Conservation (phyloP, 169 alveolate species). For the Eimeria zaria region DNA sequence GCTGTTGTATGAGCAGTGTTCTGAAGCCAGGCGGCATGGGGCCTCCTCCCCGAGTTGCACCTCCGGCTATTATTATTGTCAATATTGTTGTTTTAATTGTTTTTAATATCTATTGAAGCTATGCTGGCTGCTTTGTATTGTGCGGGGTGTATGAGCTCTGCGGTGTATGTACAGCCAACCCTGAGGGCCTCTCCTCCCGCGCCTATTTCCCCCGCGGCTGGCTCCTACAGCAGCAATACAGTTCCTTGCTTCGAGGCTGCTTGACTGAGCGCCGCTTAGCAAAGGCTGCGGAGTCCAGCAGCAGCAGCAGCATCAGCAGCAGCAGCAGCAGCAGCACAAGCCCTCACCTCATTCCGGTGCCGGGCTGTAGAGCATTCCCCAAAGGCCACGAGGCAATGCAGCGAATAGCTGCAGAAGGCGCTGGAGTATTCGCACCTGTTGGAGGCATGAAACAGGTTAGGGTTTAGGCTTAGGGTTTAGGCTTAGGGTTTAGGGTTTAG, state of each 20-base stretch:
- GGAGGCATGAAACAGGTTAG: slow-evolving; percentile 64
- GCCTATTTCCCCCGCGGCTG: slow-evolving; percentile 51
- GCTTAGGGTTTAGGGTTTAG: background rate
- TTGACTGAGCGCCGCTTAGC: slow-evolving; percentile 43
- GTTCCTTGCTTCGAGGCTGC: slow-evolving; percentile 63
- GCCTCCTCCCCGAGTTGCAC: background rate
- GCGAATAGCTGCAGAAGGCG: slow-evolving; percentile 32
- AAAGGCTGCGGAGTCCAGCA: background rate
- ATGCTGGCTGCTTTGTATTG: background rate
- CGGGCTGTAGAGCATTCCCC: slow-evolving; percentile 12
- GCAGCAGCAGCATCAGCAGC: slow-evolving; percentile 16
- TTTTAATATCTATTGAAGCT: background rate
- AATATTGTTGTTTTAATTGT: background rate
- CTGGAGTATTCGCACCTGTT: slow-evolving; percentile 29
- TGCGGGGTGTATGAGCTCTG: background rate
- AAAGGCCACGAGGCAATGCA: slow-evolving; percentile 14
- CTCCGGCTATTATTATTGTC: too few species aligned
- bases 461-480: background rate
- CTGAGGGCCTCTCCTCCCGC: slow-evolving; percentile 25
- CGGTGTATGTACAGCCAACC: background rate
- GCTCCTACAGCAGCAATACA: slow-evolving; percentile 57
- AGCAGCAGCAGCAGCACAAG: slow-evolving; percentile 4
- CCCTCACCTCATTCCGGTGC: background rate
- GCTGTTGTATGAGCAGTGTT: background rate
- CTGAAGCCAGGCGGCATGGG: background rate